A percentile compares a stretch with the other conserved stretches of the same genome.
These are phyloP conservation scores for Emmonsiellopsis sp. DNA, from an alignment of 2,329 filamentous ascomycete genomes.

Conservation along the genomic window DNA sequence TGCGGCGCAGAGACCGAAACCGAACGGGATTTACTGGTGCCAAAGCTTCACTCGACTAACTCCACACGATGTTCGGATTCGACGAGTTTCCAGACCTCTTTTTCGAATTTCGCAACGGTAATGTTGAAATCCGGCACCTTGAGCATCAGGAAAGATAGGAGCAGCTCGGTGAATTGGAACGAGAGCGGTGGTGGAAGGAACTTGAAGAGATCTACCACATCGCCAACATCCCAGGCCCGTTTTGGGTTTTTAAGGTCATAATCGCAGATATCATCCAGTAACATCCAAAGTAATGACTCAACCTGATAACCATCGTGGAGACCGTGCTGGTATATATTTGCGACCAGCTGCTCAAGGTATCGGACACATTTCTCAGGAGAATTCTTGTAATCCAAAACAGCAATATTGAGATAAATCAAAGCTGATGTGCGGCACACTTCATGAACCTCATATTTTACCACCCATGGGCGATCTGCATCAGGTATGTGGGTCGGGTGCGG, in stretches of 20 bases:
- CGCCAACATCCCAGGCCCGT: constrained; percentile 28
- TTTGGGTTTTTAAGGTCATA: constrained; percentile 25
- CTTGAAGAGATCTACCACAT: constrained; percentile 26
- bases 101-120: constrained; percentile 23
- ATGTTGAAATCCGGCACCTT: constrained; percentile 20
- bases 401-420: constrained; percentile 30
- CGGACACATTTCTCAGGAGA: constrained; percentile 22
- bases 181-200: constrained; percentile 26
- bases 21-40: too few relatives aligned
- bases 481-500: constrained; percentile 30
- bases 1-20: too few relatives aligned
- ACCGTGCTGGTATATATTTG: constrained; percentile 19
- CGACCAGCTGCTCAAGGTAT: constrained; percentile 21
- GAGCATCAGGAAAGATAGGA: constrained; percentile 28
- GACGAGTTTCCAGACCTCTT: constrained; percentile 15
- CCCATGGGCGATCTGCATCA: constrained; percentile 25
- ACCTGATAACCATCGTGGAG: constrained; percentile 27
- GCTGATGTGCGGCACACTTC: constrained; percentile 28
- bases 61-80: background rate
- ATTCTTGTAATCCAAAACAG: constrained; percentile 26
- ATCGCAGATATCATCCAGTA: constrained; percentile 28
- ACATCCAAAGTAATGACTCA: constrained; percentile 31
- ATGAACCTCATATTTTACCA: constrained; percentile 23
- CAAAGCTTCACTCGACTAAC: background rate
- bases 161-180: constrained; percentile 30